Evolutionary conservation across 2,329 filamentous ascomycete species (phyloP).

Genomic region (Diaporthe aspalathi): DNA sequence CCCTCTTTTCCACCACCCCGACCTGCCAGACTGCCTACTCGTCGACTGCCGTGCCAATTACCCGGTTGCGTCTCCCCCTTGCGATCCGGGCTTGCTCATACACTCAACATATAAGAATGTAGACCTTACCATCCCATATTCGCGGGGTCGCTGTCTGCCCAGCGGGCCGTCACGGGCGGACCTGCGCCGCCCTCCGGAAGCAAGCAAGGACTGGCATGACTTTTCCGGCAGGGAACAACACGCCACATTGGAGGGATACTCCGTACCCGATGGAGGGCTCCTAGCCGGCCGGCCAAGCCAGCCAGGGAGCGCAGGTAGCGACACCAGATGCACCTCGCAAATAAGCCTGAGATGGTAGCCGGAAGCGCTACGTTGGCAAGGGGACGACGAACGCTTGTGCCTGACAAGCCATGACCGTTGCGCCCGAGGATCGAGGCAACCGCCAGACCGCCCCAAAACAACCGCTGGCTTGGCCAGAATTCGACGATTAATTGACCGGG

Average conservation of each 20-base stretch:
- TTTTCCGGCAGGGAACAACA: background rate
- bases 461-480: constrained; percentile 23
- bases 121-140: constrained; percentile 15
- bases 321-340: background rate
- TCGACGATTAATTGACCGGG: constrained; percentile 29
- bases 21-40: constrained; percentile 4
- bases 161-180: background rate
- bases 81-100: background rate
- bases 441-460: constrained; percentile 26
- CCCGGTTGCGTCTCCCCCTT: background rate
- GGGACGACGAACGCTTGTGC: constrained; percentile 24
- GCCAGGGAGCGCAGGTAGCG: background rate
- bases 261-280: background rate
- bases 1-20: constrained; percentile 20
- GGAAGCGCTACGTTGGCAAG: background rate
- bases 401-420: constrained; percentile 21
- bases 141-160: constrained; percentile 8
- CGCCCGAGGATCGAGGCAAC: constrained; percentile 11
- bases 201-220: constrained; percentile 26
- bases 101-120: constrained; percentile 25
- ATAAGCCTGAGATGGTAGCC: background rate
- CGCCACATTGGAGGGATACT: constrained; percentile 12
- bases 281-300: background rate
- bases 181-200: constrained; percentile 9
- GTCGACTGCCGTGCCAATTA: constrained; percentile 4